phyloP scores from a whole-genome alignment of 139 green algal genomes.

The Micractinium sp. region DNA sequence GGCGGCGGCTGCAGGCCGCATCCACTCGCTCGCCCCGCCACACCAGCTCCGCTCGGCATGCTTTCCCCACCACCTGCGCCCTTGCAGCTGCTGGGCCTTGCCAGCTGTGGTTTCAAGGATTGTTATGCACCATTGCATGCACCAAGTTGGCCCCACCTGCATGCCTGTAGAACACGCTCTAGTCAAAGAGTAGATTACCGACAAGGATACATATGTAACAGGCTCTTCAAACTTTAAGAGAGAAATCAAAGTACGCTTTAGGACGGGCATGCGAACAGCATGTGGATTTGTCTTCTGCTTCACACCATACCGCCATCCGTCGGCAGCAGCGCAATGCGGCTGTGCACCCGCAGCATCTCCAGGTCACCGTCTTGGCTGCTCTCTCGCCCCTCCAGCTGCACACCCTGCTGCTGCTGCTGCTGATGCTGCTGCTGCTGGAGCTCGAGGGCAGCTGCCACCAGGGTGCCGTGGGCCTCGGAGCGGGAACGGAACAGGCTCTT shows the following conservation, averaged over 20 bases:
- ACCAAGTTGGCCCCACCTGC: too few species aligned
- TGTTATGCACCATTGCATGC: too few species aligned
- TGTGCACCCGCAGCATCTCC: slow-evolving; percentile 20
- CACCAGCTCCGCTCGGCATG: too few species aligned
- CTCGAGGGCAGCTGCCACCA: neutral
- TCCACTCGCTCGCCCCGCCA: neutral
- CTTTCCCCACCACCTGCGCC: neutral
- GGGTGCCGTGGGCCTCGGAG: neutral
- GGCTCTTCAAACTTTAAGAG: too few species aligned
- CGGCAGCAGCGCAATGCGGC: slow-evolving; percentile 1
- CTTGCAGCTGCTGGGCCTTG: too few species aligned
- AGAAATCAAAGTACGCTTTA: too few species aligned
- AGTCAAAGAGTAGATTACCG: too few species aligned
- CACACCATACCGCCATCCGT: slow-evolving; percentile 15
- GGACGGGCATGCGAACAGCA: too few species aligned
- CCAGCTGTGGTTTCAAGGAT: too few species aligned
- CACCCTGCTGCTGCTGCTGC: neutral
- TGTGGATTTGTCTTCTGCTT: neutral
- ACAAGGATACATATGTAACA: too few species aligned
- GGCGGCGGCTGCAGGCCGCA: too few species aligned
- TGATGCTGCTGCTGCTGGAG: neutral
- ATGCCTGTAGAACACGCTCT: too few species aligned
- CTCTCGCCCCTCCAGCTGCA: neutral
- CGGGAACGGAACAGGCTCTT: slow-evolving; percentile 25
- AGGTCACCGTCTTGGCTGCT: neutral